A percentile compares a stretch with the other conserved stretches of the same genome.
phyloP scores from a whole-genome alignment of 176 grass and related monocot genomes.

The Oryza glumipatula region DNA sequence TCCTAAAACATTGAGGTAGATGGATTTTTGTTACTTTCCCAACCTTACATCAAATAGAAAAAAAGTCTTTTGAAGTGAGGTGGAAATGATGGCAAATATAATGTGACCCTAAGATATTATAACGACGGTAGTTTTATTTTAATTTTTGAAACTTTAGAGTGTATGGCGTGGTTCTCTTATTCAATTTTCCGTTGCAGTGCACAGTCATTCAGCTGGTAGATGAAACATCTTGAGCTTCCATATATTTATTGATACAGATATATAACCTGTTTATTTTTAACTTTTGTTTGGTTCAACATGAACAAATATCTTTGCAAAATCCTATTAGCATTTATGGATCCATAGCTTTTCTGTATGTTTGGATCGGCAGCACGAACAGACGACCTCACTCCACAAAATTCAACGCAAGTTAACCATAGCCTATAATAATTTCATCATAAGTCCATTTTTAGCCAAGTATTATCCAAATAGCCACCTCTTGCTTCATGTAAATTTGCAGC shows the following conservation, averaged over 20 bases:
- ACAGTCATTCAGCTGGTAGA: too few relatives aligned
- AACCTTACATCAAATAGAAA: too few relatives aligned
- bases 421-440: background rate
- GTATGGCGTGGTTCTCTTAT: too few relatives aligned
- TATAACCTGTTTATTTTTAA: background rate
- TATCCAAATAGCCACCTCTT: background rate
- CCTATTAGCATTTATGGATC: background rate
- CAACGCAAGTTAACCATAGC: background rate
- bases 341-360: background rate
- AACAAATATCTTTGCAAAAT: background rate
- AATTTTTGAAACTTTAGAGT: too few relatives aligned
- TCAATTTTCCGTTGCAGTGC: too few relatives aligned
- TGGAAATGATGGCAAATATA: too few relatives aligned
- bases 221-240: background rate
- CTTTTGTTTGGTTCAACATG: background rate
- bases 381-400: background rate
- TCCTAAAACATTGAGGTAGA: too few relatives aligned
- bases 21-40: too few relatives aligned
- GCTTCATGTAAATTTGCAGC: constrained; percentile 57
- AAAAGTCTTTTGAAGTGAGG: too few relatives aligned
- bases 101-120: too few relatives aligned
- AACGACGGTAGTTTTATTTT: too few relatives aligned
- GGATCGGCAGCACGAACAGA: background rate
- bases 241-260: background rate
- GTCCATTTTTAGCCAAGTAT: background rate